These are phyloP conservation scores for Anacardium occidentale DNA, from an alignment of 345 rosid species.

Conservation along the genomic window DNA sequence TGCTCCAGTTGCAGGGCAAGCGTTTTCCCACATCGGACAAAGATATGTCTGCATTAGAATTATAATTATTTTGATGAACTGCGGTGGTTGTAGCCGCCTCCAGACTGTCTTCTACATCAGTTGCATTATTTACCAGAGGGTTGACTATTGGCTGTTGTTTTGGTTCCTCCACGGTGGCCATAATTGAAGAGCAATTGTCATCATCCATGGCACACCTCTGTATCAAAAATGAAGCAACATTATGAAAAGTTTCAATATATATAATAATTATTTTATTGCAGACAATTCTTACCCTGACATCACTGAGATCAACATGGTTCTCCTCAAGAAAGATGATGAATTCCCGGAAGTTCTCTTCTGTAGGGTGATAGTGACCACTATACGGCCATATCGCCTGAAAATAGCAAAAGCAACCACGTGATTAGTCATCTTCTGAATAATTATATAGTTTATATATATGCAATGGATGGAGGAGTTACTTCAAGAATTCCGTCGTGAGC, in stretches of 20 bases:
- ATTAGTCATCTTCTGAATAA: too few species aligned
- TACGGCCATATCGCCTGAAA: conserved; percentile 90
- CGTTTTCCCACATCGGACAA: conserved; percentile 29
- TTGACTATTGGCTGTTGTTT: conserved; percentile 4
- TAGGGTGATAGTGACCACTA: conserved; percentile 95
- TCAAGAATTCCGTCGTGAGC: conserved; percentile 53
- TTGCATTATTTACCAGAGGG: background rate
- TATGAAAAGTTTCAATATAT: background rate
- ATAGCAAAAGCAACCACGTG: too few species aligned
- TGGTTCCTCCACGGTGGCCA: conserved; percentile 24
- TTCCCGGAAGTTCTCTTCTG: conserved; percentile 81
- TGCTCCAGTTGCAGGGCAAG: conserved; percentile 68
- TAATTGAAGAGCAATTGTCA: conserved; percentile 32
- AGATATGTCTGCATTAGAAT: conserved; percentile 2
- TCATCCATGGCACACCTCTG: conserved; percentile 77
- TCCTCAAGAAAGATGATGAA: conserved; percentile 68
- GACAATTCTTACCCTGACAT: conserved; percentile 61
- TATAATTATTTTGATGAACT: conserved; percentile 11
- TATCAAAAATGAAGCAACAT: conserved; percentile 9
- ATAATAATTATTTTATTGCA: background rate
- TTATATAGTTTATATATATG: too few species aligned
- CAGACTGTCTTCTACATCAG: conserved; percentile 2
- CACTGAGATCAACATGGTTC: conserved; percentile 64
- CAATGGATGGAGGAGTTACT: conserved; percentile 20
- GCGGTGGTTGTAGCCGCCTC: background rate